Evolutionary conservation across 305 asterid species (phyloP).

Genomic region (Solanum chacoense): DNA sequence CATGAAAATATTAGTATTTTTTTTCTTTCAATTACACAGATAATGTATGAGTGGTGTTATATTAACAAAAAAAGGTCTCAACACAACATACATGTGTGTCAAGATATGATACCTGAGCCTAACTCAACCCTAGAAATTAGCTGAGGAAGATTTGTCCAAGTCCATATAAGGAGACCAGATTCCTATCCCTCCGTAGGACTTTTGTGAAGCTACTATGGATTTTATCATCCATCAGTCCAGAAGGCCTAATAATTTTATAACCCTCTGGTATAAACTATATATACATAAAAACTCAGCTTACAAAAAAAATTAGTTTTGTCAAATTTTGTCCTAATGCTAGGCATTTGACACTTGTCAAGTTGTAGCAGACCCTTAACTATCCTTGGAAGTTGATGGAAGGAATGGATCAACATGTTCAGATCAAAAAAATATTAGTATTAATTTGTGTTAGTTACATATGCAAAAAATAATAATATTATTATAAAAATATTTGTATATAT

Average conservation of each 20-base stretch:
- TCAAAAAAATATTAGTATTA: neutral
- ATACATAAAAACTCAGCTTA: neutral
- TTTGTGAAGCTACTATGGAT: neutral
- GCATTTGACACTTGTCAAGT: neutral
- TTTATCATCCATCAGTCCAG: neutral
- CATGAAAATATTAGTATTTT: neutral
- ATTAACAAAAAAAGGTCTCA: neutral
- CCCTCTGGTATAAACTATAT: neutral
- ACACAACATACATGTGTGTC: neutral
- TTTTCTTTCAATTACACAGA: neutral
- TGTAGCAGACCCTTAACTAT: neutral
- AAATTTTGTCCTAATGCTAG: neutral
- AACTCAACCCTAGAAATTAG: neutral
- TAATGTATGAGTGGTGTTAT: neutral
- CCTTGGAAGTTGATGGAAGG: neutral
- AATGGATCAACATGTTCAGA: neutral
- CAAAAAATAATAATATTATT: neutral
- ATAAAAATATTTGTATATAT: neutral
- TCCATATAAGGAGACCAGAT: neutral
- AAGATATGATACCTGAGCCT: neutral
- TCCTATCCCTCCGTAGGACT: neutral
- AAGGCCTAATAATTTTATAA: neutral
- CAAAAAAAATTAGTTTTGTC: neutral
- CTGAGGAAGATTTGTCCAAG: rapidly evolving
- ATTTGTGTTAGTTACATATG: neutral